A percentile compares a stretch with the other conserved stretches of the same genome.
Evolutionary conservation across 805 yeast species (phyloP).

Genomic region (Lipomyces mesembrius): DNA sequence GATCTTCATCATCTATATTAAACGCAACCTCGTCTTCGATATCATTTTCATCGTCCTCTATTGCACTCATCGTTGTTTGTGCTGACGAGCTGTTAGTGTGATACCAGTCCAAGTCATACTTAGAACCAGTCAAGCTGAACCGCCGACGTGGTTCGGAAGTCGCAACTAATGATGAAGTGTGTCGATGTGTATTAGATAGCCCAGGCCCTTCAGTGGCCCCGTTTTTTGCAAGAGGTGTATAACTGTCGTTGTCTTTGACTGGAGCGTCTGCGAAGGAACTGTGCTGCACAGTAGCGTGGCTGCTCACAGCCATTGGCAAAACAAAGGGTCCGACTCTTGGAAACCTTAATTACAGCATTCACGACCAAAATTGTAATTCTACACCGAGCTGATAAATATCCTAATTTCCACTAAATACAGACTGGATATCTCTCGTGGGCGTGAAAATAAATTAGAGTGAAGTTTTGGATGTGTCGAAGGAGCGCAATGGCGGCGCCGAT

Average conservation of each 20-base stretch:
- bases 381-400: neutral
- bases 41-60: constrained; percentile 11
- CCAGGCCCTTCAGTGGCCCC: neutral
- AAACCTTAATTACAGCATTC: neutral
- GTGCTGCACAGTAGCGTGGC: neutral
- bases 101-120: neutral
- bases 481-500: neutral
- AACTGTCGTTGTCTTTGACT: neutral
- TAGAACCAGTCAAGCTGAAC: neutral
- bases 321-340: neutral
- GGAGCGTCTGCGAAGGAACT: neutral
- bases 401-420: neutral
- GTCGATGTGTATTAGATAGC: constrained; percentile 20
- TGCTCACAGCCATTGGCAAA: neutral
- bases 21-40: constrained; percentile 32
- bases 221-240: neutral
- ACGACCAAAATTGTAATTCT: neutral
- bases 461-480: neutral
- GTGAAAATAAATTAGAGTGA: neutral
- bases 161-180: constrained; percentile 19
- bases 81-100: constrained; percentile 8
- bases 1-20: constrained; percentile 34
- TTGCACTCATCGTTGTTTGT: neutral
- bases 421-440: neutral
- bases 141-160: constrained; percentile 13